Percentiles rank a stretch among this genome's conserved stretches.
Evolutionary conservation across 139 green algal genomes (phyloP).

Genomic region (Eudorina sp.): DNA sequence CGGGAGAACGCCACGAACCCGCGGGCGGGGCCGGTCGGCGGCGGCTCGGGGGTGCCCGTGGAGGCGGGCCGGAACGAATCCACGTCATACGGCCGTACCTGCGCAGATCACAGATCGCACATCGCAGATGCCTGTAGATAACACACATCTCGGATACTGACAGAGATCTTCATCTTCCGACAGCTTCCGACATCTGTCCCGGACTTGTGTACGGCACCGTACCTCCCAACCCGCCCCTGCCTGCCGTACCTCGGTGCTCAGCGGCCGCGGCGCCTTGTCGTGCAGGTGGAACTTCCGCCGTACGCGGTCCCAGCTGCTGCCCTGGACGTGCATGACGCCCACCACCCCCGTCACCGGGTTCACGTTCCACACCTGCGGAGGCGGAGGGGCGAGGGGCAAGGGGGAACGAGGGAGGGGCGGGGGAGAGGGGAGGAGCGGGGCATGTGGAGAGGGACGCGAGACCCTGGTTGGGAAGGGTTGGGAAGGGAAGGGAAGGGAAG

Average conservation of each 20-base stretch:
- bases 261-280: slow-evolving; percentile 52
- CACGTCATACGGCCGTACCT: slow-evolving; percentile 68
- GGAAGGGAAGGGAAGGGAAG: too few species aligned
- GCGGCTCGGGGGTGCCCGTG: background rate
- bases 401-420: background rate
- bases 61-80: slow-evolving; percentile 52
- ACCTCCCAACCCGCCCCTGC: background rate
- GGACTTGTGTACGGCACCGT: too few species aligned
- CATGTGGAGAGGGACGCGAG: too few species aligned
- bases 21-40: background rate
- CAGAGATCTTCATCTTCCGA: too few species aligned
- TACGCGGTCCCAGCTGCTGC: slow-evolving; percentile 84
- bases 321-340: slow-evolving; percentile 92
- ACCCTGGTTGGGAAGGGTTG: too few species aligned
- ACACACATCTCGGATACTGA: too few species aligned
- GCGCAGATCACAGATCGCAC: too few species aligned
- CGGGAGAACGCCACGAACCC: slow-evolving; percentile 51
- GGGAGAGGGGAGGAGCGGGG: background rate
- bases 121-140: too few species aligned
- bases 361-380: slow-evolving; percentile 43
- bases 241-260: slow-evolving; percentile 50
- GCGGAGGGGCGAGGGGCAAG: background rate
- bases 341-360: slow-evolving; percentile 76
- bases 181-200: too few species aligned
- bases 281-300: slow-evolving; percentile 82